Base-by-base conservation (phyloP, 208 protist genomes). In the Trypanosoma caninum region DNA sequence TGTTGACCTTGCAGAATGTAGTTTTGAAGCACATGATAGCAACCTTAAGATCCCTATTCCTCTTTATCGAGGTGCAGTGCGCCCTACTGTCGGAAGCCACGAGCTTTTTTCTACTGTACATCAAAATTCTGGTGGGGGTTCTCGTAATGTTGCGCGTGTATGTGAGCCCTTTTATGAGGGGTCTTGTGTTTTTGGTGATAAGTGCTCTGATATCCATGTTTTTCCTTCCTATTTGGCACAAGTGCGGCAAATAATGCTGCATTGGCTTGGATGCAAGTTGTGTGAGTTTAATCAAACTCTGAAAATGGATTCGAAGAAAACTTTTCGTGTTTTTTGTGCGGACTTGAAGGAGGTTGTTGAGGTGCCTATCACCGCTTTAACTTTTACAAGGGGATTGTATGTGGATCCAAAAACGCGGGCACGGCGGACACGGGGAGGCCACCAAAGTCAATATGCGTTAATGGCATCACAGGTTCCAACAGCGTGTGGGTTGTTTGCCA, bases 291-390 rank as follows among this genome's bases (percentile, higher is more conserved):
- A 79, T 54, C 53, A 73, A n/a, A 72, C 76, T 10, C 42, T 69
- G 18, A 40, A 27, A 20, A 46, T 27, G 0, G 61, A 75, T 56
- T 74, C 80, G 14, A 54, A 55, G 25, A 83, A 78, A 46, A 65
- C 72, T 6, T 87, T 88, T 74, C 77, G 82, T 47, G 74, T 93
- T 4, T 93, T 93, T 23, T 79, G 83, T 38, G 79, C 82, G 2
- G 82, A 93, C 55, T 65, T 93, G 20, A 93, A 93, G 59, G 86
- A 93, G 60, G 72, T 89, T 2, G 78, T 93, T 7, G 80, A 87
- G 18, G 83, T 93, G 9, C 86, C 86, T 1, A 76, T 82, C 50
- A 13, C 22, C 6, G 78, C 75, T 13, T 48, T 93, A 18, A 51
- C 67, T 40, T 93, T 93, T 65, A 93, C 82, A 11, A 82, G 80